These are phyloP conservation scores for Irpex sp. DNA, from an alignment of 1,284 basidiomycete genomes.

Conservation along the genomic window DNA sequence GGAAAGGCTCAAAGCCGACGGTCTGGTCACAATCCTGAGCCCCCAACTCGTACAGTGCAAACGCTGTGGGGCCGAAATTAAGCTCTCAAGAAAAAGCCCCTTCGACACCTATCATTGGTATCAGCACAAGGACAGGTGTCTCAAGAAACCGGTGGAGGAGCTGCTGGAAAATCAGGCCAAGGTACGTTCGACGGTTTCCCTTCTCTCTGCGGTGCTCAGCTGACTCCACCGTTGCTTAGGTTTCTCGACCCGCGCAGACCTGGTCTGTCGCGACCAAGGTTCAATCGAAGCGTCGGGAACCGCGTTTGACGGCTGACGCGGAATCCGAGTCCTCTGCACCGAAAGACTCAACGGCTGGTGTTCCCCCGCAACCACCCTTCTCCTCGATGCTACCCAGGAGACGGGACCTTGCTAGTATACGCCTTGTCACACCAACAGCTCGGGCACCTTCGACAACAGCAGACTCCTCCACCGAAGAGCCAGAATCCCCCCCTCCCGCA, in stretches of 20 bases:
- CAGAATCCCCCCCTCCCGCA: neutral
- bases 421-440: neutral
- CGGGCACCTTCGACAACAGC: neutral
- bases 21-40: conserved; percentile 46
- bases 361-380: too few relatives aligned
- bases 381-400: neutral
- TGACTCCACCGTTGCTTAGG: neutral
- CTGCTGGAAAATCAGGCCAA: neutral
- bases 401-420: neutral
- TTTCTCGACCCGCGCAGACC: neutral
- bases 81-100: conserved; percentile 61
- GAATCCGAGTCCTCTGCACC: too few relatives aligned
- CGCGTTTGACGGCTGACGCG: too few relatives aligned
- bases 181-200: neutral
- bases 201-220: neutral
- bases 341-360: too few relatives aligned
- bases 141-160: conserved; percentile 25
- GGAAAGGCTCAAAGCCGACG: conserved; percentile 44
- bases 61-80: conserved; percentile 53
- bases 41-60: conserved; percentile 54
- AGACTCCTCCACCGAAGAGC: neutral
- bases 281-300: neutral
- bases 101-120: conserved; percentile 69
- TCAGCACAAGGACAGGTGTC: conserved; percentile 56
- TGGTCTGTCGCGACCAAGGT: conserved; percentile 2